Conservation (phyloP, 2,329 filamentous ascomycete species). For the Camillea tinctor region DNA sequence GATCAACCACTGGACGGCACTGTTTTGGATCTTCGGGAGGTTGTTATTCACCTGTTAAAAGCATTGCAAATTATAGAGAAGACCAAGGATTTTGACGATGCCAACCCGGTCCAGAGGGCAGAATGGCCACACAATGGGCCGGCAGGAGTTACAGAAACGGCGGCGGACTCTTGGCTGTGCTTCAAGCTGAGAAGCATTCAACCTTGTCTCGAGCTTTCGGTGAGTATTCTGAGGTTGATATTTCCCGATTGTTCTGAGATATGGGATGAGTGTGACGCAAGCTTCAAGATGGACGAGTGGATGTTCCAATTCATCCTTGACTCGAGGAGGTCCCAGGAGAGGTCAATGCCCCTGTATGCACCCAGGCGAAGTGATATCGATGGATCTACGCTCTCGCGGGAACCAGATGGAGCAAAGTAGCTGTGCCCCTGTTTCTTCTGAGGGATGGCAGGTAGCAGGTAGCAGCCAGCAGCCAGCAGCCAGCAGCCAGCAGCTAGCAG, state of each 20-base stretch:
- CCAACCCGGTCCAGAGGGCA: conserved; percentile 19
- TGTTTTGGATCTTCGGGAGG: conserved; percentile 11
- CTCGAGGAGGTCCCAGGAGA: conserved; percentile 14
- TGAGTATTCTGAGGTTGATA: conserved; percentile 19
- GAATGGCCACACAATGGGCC: conserved; percentile 19
- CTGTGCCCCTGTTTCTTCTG: neutral
- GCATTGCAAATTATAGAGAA: conserved; percentile 18
- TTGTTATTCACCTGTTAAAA: conserved; percentile 13
- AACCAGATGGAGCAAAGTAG: neutral
- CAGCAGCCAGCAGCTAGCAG: no score
- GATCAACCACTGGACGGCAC: conserved; percentile 7
- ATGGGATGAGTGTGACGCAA: conserved; percentile 25
- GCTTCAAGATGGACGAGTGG: conserved; percentile 20
- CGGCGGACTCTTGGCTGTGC: conserved; percentile 21
- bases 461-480: no score
- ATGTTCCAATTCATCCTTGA: conserved; percentile 24
- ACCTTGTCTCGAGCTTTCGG: conserved; percentile 22
- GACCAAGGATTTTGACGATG: conserved; percentile 23
- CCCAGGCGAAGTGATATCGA: conserved; percentile 7
- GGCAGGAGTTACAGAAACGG: conserved; percentile 3
- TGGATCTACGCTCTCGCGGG: neutral
- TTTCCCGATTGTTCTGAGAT: conserved; percentile 15
- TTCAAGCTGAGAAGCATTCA: conserved; percentile 27
- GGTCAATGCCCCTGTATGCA: neutral
- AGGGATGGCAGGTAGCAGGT: neutral